Evolutionary conservation across 805 yeast species (phyloP).

Genomic region (Starmerella cellae): DNA sequence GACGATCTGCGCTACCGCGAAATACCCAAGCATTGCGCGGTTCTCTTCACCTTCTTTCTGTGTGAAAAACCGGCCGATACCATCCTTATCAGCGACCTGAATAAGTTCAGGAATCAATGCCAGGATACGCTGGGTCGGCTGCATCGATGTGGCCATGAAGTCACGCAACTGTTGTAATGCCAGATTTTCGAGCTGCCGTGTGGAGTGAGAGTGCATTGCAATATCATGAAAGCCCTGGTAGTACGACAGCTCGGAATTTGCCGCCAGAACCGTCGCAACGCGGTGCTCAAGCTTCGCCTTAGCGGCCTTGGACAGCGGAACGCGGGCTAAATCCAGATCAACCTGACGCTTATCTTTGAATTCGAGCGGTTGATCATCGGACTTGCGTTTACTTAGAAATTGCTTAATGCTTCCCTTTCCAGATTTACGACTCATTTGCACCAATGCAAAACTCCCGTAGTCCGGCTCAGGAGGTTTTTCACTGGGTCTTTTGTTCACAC

Average conservation of each 20-base stretch:
- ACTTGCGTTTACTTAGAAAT: neutral
- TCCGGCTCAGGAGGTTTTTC: too few species aligned
- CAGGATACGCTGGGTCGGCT: slow-evolving; percentile 53
- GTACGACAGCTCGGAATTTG: slow-evolving; percentile 51
- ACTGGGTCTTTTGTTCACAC: too few species aligned
- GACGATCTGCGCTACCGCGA: slow-evolving; percentile 61
- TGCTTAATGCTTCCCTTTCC: neutral
- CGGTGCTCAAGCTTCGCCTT: slow-evolving; percentile 24
- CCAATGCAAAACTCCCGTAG: too few species aligned
- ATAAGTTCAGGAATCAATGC: slow-evolving; percentile 52
- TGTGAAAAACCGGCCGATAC: slow-evolving; percentile 11
- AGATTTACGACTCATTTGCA: neutral
- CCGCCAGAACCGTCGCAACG: slow-evolving; percentile 39
- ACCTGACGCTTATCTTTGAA: slow-evolving; percentile 61
- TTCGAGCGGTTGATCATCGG: neutral
- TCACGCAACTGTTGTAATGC: slow-evolving; percentile 58
- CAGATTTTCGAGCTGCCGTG: slow-evolving; percentile 22
- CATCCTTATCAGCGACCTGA: slow-evolving; percentile 34
- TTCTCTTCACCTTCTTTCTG: slow-evolving; percentile 18
- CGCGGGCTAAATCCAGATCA: slow-evolving; percentile 58
- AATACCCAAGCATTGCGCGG: slow-evolving; percentile 35
- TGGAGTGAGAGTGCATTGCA: slow-evolving; percentile 40
- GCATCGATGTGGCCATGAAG: slow-evolving; percentile 63
- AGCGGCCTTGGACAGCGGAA: slow-evolving; percentile 37
- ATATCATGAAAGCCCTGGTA: slow-evolving; percentile 93